Base-by-base conservation (phyloP, 495 filamentous ascomycete species). In the Aspergillus sclerotiicarbonarius region DNA sequence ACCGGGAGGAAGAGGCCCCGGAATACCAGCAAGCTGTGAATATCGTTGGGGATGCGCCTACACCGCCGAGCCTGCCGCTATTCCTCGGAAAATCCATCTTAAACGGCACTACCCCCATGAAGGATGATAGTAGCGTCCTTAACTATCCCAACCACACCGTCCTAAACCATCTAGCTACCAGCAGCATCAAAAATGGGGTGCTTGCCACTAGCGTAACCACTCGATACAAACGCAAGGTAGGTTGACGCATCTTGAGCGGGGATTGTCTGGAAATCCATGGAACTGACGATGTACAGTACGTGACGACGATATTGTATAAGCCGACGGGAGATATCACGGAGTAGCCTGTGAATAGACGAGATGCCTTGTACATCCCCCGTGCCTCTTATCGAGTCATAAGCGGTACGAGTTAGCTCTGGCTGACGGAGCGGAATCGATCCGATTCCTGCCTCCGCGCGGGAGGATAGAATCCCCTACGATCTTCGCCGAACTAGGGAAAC, bases 261-360 rank as follows among this genome's bases (percentile, higher is more conserved):
- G 30, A 21, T 54, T 13, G 52, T 54, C 8, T 21, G 20, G 19
- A 19, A 6, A 15, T 39, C 37, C 54, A 44, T 44, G 66, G 52
- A 73, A 57, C 53, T 16, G 49, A 54, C 19, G 53, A 33, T 43
- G 25, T 53, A 20, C 67, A 98, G 93, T 97, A 98, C 73, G 90
- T 98, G 16, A 98, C 93, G 9, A 97, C 92, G 0, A 93, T 98
- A 62, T 85, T 98, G 80, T 96, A 98, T 74, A 97, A 96, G 79
- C 91, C 93, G 13, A 95, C 90, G 21, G 74, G 74, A 35, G 66
- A 78, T 63, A 71, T 74, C 43, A 68, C 66, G 31, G 71, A 66
- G 57, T 76, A 71, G 66, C 50, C 48, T 32, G 53, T 53, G 37
- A 35, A 20, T 31, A 46, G 18, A 59, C 18, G 41, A 46, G 39